phyloP scores from a whole-genome alignment of 2,329 filamentous ascomycete genomes.

The Beauveria australis region DNA sequence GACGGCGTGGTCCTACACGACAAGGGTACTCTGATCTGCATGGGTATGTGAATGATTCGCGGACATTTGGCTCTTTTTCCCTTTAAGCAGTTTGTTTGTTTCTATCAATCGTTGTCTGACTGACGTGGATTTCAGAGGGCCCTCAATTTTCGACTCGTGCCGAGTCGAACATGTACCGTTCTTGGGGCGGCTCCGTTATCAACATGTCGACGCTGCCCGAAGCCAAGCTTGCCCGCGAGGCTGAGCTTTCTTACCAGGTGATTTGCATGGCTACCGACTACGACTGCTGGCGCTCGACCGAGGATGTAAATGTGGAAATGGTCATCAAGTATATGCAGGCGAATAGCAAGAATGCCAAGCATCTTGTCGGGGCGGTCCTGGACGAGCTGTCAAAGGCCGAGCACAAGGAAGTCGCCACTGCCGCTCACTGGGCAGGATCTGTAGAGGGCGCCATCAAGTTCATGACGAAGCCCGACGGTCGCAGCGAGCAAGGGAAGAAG shows the following conservation, averaged over 20 bases:
- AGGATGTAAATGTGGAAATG: slow-evolving; percentile 90
- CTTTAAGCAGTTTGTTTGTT: too few relatives aligned
- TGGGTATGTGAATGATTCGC: slow-evolving; percentile 51
- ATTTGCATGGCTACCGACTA: slow-evolving; percentile 99
- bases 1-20: slow-evolving; percentile 81
- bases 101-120: not conserved
- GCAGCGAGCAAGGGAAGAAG: slow-evolving; percentile 65
- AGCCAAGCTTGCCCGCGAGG: slow-evolving; percentile 91
- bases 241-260: slow-evolving; percentile 94
- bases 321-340: slow-evolving; percentile 95
- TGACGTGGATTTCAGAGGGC: slow-evolving; percentile 55
- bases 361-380: slow-evolving; percentile 77
- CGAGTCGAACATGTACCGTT: slow-evolving; percentile 89
- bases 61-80: not conserved
- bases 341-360: slow-evolving; percentile 79
- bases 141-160: slow-evolving; percentile 95
- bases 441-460: slow-evolving; percentile 69
- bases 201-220: slow-evolving; percentile 97
- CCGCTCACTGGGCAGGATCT: slow-evolving; percentile 71
- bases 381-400: slow-evolving; percentile 76
- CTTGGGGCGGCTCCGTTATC: slow-evolving; percentile 89
- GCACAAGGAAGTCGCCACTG: slow-evolving; percentile 65
- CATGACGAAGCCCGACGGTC: slow-evolving; percentile 73
- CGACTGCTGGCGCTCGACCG: slow-evolving; percentile 87
- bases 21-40: slow-evolving; percentile 79